Percentiles rank a stretch among this genome's conserved stretches.
Conservation (phyloP, 495 filamentous ascomycete genomes). For the Penicillium ucsense region DNA sequence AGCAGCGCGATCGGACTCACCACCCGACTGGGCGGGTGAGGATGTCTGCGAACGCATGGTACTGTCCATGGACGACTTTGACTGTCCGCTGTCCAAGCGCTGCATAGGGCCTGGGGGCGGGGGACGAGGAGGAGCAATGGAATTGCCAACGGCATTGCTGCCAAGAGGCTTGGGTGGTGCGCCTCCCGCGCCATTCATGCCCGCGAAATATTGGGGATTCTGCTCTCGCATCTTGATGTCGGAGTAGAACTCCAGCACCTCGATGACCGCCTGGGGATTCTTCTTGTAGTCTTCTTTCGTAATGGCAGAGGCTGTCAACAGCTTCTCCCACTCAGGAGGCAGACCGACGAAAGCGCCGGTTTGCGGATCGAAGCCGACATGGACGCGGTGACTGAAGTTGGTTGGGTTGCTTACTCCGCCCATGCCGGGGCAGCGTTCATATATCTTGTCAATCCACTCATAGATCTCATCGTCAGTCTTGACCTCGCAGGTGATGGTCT, state of each 20-base stretch:
- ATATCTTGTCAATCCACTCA: slow-evolving; percentile 96
- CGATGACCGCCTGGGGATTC: slow-evolving; percentile 96
- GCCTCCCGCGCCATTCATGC: slow-evolving; percentile 44
- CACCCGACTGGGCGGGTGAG: slow-evolving; percentile 28
- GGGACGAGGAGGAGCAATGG: slow-evolving; percentile 71
- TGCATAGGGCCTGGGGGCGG: slow-evolving; percentile 46
- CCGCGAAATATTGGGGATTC: slow-evolving; percentile 67
- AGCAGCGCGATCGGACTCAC: slow-evolving; percentile 25
- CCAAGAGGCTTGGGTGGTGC: slow-evolving; percentile 35
- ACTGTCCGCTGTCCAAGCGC: slow-evolving; percentile 33
- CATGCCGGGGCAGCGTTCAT: slow-evolving; percentile 92
- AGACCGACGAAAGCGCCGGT: slow-evolving; percentile 89
- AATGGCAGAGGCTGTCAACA: slow-evolving; percentile 89
- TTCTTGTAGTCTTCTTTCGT: slow-evolving; percentile 96
- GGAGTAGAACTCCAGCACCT: slow-evolving; percentile 95
- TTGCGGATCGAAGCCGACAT: slow-evolving; percentile 92
- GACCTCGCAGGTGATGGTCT: slow-evolving; percentile 77
- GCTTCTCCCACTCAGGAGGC: slow-evolving; percentile 91
- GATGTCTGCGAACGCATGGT: slow-evolving; percentile 25
- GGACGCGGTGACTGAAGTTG: slow-evolving; percentile 91
- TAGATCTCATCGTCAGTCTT: slow-evolving; percentile 94
- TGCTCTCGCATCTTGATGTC: slow-evolving; percentile 84
- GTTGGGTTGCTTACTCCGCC: slow-evolving; percentile 97
- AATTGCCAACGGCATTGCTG: slow-evolving; percentile 44
- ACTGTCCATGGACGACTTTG: slow-evolving; percentile 17